Conservation (phyloP, 257 asterid species). For the Fraxinus excelsior region DNA sequence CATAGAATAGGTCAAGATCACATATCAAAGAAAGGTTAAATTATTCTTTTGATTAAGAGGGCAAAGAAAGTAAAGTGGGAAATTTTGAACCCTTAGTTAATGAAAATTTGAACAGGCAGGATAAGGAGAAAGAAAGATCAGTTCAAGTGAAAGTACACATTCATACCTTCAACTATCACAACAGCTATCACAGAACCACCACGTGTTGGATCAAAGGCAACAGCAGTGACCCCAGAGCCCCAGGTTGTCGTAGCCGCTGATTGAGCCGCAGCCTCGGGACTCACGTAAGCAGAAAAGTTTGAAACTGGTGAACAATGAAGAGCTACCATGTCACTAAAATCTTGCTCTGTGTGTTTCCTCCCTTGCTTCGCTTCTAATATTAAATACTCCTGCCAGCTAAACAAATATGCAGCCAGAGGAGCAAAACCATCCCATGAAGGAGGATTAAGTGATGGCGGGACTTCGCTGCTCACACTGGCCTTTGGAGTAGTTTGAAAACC, state of each 20-base stretch:
- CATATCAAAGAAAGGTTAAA: neutral
- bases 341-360: slow-evolving; percentile 65
- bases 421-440: slow-evolving; percentile 99
- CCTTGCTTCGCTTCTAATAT: slow-evolving; percentile 82
- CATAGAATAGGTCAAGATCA: slow-evolving; percentile 1
- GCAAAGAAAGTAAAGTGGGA: neutral
- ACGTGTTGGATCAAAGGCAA: slow-evolving; percentile 97
- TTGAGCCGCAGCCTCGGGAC: slow-evolving; percentile 99
- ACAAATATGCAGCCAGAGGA: slow-evolving; percentile 89
- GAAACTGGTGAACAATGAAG: slow-evolving; percentile 99
- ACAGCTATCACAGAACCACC: slow-evolving; percentile 98
- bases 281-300: slow-evolving; percentile 96
- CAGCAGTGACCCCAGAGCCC: slow-evolving; percentile 99
- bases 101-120: slow-evolving; percentile 16
- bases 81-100: neutral
- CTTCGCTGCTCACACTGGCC: slow-evolving; percentile 64
- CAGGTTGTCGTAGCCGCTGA: slow-evolving; percentile 91
- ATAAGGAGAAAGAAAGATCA: slow-evolving; percentile 9
- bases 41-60: neutral
- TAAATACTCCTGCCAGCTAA: slow-evolving; percentile 95
- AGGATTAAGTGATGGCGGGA: slow-evolving; percentile 86
- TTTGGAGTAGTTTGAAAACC: slow-evolving; percentile 93
- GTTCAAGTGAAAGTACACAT: slow-evolving; percentile 13
- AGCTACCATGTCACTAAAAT: slow-evolving; percentile 69
- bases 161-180: slow-evolving; percentile 91